Evolutionary conservation across 768 basidiomycete genomes (phyloP).

Genomic region (Zangia roseola): DNA sequence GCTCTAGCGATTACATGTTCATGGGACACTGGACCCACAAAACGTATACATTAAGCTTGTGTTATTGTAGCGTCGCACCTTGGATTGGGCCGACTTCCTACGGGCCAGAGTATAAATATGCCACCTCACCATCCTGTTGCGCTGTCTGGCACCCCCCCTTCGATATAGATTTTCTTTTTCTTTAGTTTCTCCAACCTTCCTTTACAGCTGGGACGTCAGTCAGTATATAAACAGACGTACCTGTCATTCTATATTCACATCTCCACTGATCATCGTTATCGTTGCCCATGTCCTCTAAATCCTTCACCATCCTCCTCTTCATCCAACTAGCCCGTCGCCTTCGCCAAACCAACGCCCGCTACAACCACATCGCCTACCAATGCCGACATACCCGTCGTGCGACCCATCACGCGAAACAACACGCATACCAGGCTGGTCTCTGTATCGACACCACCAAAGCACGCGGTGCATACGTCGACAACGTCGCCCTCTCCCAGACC

Average conservation of each 20-base stretch:
- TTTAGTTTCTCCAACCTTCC: too few relatives aligned
- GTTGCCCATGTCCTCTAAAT: background rate
- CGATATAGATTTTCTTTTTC: background rate
- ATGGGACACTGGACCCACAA: too few relatives aligned
- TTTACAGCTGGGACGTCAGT: background rate
- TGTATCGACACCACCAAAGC: slow-evolving; percentile 44
- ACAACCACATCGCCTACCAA: slow-evolving; percentile 37
- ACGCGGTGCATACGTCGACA: slow-evolving; percentile 5
- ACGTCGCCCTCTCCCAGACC: too few relatives aligned
- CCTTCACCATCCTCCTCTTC: slow-evolving; percentile 24
- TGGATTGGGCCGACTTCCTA: too few relatives aligned
- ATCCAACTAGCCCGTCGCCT: slow-evolving; percentile 41
- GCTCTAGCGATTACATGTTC: too few relatives aligned
- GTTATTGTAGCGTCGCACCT: background rate
- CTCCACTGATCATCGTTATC: background rate
- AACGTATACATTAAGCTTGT: background rate
- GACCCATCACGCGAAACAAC: slow-evolving; percentile 49
- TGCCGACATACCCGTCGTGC: slow-evolving; percentile 36
- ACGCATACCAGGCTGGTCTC: slow-evolving; percentile 45
- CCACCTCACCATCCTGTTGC: background rate
- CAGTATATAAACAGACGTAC: background rate
- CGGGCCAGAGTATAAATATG: slow-evolving; percentile 20
- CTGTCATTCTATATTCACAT: background rate
- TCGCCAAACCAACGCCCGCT: slow-evolving; percentile 43
- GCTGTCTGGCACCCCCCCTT: slow-evolving; percentile 16